These are phyloP conservation scores for Exophiala mesophila DNA, from an alignment of 2,329 filamentous ascomycete genomes.

Conservation along the genomic window DNA sequence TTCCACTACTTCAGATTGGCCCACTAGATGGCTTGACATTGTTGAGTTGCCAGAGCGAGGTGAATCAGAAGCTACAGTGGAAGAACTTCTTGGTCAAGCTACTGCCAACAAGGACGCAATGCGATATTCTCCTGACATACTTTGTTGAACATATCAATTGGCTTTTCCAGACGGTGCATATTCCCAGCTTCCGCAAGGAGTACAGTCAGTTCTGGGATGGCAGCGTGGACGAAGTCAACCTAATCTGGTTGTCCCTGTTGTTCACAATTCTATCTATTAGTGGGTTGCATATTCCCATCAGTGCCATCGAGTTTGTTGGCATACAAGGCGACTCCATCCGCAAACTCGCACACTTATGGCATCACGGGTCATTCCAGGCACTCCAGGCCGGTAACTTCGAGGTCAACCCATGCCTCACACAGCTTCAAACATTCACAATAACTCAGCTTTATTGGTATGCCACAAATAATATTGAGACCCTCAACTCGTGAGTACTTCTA, in stretches of 20 bases:
- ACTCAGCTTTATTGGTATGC: slow-evolving; percentile 32
- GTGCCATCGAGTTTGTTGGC: slow-evolving; percentile 25
- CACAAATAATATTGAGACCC: slow-evolving; percentile 31
- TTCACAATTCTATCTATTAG: slow-evolving; percentile 30
- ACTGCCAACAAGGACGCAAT: slow-evolving; percentile 23
- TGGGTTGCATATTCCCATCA: slow-evolving; percentile 28
- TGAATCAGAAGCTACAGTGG: slow-evolving; percentile 23
- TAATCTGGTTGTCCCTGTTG: slow-evolving; percentile 32
- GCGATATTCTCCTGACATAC: slow-evolving; percentile 29
- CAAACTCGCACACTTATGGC: slow-evolving; percentile 28
- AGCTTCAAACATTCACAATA: slow-evolving; percentile 30
- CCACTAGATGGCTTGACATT: not conserved
- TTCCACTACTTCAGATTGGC: slow-evolving; percentile 3
- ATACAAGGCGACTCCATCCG: slow-evolving; percentile 20
- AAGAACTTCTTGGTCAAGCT: slow-evolving; percentile 23
- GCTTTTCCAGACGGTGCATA: slow-evolving; percentile 29
- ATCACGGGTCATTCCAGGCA: slow-evolving; percentile 30
- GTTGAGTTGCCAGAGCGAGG: not conserved
- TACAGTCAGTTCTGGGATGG: slow-evolving; percentile 30
- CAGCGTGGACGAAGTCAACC: slow-evolving; percentile 27
- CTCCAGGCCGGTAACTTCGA: slow-evolving; percentile 30
- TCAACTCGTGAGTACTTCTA: slow-evolving; percentile 30
- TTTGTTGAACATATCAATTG: slow-evolving; percentile 32
- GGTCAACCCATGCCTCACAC: slow-evolving; percentile 27
- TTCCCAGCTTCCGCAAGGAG: slow-evolving; percentile 25